phyloP scores from a whole-genome alignment of 2,329 filamentous ascomycete genomes.

The Calonectria pseudoturangicola region DNA sequence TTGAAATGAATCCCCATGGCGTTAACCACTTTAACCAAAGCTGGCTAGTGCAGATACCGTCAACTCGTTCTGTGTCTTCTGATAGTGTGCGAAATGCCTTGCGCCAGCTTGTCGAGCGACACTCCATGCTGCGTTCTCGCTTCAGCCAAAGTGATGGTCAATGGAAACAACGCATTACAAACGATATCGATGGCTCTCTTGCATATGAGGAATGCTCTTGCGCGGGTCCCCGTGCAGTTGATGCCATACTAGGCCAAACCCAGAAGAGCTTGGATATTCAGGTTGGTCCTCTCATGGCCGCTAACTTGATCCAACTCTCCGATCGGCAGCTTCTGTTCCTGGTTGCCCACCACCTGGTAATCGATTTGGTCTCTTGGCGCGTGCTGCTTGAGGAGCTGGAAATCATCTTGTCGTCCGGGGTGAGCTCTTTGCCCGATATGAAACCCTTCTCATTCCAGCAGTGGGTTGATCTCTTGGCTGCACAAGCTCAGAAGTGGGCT shows the following conservation, averaged over 20 bases:
- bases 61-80: not conserved
- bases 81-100: not conserved
- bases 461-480: constrained; percentile 41
- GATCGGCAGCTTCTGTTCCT: constrained; percentile 59
- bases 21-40: constrained; percentile 21
- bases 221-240: not conserved
- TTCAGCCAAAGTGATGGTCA: not conserved
- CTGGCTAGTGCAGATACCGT: constrained; percentile 10
- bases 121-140: constrained; percentile 9
- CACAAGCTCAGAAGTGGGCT: constrained; percentile 6
- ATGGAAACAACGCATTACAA: constrained; percentile 44
- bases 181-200: constrained; percentile 21
- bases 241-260: constrained; percentile 25
- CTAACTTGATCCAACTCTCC: constrained; percentile 38
- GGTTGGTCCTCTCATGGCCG: constrained; percentile 37
- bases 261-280: constrained; percentile 43
- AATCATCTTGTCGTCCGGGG: constrained; percentile 51
- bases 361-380: constrained; percentile 69
- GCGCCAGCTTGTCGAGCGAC: constrained; percentile 15
- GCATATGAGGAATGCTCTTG: not conserved
- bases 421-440: constrained; percentile 42
- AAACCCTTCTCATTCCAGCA: constrained; percentile 63
- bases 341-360: constrained; percentile 61
- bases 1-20: constrained; percentile 21
- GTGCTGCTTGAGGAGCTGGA: constrained; percentile 61